A percentile compares a stretch with the other conserved stretches of the same genome.
phyloP scores from a whole-genome alignment of 345 rosid species.

The Citrus australasica region DNA sequence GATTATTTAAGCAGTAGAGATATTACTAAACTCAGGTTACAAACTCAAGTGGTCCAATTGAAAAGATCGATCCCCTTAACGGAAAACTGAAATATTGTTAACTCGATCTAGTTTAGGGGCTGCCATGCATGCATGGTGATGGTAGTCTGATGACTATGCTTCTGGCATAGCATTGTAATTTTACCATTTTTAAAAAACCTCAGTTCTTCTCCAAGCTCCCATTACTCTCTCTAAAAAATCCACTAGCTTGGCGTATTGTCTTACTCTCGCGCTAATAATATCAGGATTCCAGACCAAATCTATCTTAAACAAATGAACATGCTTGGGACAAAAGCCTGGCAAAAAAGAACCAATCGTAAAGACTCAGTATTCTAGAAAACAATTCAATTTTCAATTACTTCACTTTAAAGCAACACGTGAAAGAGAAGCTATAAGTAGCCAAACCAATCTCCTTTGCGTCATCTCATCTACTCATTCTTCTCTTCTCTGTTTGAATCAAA shows the following conservation, averaged over 20 bases:
- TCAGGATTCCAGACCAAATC: background rate
- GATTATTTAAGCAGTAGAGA: no score
- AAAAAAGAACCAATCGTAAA: slow-evolving; percentile 45
- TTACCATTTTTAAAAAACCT: background rate
- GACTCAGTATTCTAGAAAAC: slow-evolving; percentile 24
- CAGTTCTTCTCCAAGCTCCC: background rate
- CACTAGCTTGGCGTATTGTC: background rate
- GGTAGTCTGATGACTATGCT: no score
- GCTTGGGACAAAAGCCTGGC: slow-evolving; percentile 37
- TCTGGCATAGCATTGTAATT: background rate
- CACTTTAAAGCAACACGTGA: slow-evolving; percentile 37
- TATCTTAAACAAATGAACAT: slow-evolving; percentile 6
- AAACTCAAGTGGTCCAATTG: no score
- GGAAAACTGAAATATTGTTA: no score
- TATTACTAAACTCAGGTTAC: no score
- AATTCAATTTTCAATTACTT: slow-evolving; percentile 31
- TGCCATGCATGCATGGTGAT: no score
- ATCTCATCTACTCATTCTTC: background rate
- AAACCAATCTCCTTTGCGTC: background rate
- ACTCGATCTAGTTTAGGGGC: no score
- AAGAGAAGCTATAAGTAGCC: slow-evolving; percentile 13
- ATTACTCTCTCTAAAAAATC: background rate
- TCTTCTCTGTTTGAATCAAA: background rate
- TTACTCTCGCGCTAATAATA: background rate
- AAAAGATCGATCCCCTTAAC: no score